These are phyloP conservation scores for Candida neerlandica DNA, from an alignment of 1,139 yeast species.

Conservation along the genomic window DNA sequence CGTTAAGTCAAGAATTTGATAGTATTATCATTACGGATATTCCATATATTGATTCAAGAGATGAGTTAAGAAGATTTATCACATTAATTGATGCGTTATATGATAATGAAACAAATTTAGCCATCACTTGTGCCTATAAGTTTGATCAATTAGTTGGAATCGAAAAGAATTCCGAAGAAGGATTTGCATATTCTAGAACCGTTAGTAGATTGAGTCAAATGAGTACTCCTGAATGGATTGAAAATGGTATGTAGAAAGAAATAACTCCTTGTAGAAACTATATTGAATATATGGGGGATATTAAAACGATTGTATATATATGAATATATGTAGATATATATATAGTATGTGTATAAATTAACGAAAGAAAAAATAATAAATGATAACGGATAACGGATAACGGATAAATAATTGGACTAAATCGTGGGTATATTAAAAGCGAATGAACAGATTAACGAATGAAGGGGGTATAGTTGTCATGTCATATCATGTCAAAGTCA, in stretches of 20 bases:
- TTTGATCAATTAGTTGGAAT: constrained; percentile 86
- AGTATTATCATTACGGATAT: constrained; percentile 88
- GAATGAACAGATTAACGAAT: not conserved
- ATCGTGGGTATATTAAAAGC: not conserved
- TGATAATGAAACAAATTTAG: constrained; percentile 83
- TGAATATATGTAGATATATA: not conserved
- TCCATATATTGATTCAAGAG: constrained; percentile 80
- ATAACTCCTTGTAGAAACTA: not conserved
- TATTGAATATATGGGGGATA: not conserved
- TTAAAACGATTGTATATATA: not conserved
- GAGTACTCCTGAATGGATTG: constrained; percentile 94
- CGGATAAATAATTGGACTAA: not conserved
- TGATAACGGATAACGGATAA: not conserved
- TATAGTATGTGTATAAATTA: not conserved
- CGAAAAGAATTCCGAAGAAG: constrained; percentile 80
- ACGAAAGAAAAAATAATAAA: not conserved
- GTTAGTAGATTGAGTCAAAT: constrained; percentile 87
- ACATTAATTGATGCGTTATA: constrained; percentile 94
- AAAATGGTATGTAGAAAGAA: constrained; percentile 21
- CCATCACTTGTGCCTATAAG: constrained; percentile 86
- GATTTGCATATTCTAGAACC: constrained; percentile 96
- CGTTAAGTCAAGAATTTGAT: constrained; percentile 75
- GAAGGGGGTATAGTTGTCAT: not conserved
- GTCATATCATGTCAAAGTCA: not conserved
- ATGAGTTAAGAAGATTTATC: constrained; percentile 84